phyloP scores from a whole-genome alignment of 75 land plant genomes.

The Cryptomeria japonica region DNA sequence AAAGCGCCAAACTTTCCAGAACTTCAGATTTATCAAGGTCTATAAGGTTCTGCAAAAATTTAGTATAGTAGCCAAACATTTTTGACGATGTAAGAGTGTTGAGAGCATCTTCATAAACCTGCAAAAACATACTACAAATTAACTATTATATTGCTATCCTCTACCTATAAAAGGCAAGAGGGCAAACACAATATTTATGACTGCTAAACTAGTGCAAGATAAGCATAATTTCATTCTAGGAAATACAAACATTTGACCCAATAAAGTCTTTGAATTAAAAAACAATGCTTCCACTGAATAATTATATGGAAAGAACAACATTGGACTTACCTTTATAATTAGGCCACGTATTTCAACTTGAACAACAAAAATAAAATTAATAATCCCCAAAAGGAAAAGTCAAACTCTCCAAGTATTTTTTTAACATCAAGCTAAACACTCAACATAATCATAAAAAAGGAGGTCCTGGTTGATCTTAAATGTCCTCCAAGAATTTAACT shows the following conservation, averaged over 20 bases:
- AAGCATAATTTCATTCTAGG: not conserved
- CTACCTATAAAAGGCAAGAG: not conserved
- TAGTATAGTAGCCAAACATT: constrained; percentile 63
- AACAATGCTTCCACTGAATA: too few species aligned
- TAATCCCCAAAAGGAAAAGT: too few species aligned
- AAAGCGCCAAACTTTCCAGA: not conserved
- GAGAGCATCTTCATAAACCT: constrained; percentile 91
- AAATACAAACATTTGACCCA: not conserved
- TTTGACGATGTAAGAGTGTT: constrained; percentile 40
- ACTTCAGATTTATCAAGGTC: constrained; percentile 25
- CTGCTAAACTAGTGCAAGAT: not conserved
- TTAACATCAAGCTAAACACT: too few species aligned
- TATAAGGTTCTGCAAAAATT: constrained; percentile 46
- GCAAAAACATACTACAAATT: not conserved
- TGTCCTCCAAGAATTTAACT: too few species aligned
- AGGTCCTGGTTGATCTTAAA: too few species aligned
- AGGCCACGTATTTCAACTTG: too few species aligned
- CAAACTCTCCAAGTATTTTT: too few species aligned
- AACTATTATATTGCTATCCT: not conserved
- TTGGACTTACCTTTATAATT: too few species aligned
- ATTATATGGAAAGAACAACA: too few species aligned
- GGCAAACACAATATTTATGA: not conserved
- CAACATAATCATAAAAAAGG: too few species aligned
- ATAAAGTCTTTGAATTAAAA: not conserved
- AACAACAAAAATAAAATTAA: too few species aligned